Conservation (phyloP, 2,329 filamentous ascomycete genomes). For the Beauveria rudraprayagi region DNA sequence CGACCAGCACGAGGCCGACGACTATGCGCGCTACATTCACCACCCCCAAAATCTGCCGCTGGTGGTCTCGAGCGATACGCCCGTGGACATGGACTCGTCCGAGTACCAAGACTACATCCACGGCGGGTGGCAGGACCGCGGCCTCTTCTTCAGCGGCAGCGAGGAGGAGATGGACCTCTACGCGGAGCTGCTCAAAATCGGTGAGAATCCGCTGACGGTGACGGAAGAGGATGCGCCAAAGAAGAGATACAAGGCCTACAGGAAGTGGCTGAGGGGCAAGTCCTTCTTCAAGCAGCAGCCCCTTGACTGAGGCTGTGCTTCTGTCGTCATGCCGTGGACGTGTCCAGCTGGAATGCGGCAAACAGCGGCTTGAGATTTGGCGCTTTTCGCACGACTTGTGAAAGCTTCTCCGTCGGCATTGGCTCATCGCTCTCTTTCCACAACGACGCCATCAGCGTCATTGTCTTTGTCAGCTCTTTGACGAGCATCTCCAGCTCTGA, state of each 20-base stretch:
- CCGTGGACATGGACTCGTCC: slow-evolving; percentile 46
- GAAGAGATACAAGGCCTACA: slow-evolving; percentile 94
- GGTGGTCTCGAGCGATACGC: slow-evolving; percentile 62
- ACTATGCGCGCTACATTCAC: slow-evolving; percentile 81
- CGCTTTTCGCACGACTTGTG: slow-evolving; percentile 12
- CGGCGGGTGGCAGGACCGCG: slow-evolving; percentile 55
- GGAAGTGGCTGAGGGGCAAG: slow-evolving; percentile 90
- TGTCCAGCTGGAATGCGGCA: background rate
- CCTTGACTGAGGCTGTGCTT: slow-evolving; percentile 36
- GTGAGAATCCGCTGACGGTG: slow-evolving; percentile 79
- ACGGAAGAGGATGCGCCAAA: slow-evolving; percentile 78
- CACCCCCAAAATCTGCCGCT: slow-evolving; percentile 86
- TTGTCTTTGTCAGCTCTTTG: slow-evolving; percentile 25
- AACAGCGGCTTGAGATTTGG: slow-evolving; percentile 18
- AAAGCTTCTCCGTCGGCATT: background rate
- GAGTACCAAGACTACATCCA: slow-evolving; percentile 79
- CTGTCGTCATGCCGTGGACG: background rate
- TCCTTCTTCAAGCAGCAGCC: slow-evolving; percentile 91
- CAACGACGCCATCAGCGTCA: slow-evolving; percentile 26
- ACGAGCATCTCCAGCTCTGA: slow-evolving; percentile 19
- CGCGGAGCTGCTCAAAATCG: slow-evolving; percentile 65
- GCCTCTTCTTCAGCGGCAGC: slow-evolving; percentile 43
- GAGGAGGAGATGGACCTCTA: slow-evolving; percentile 50
- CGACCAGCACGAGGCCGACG: slow-evolving; percentile 64
- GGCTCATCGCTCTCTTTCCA: slow-evolving; percentile 12